Base-by-base conservation (phyloP, 805 yeast genomes). In the Candida nanaspora region DNA sequence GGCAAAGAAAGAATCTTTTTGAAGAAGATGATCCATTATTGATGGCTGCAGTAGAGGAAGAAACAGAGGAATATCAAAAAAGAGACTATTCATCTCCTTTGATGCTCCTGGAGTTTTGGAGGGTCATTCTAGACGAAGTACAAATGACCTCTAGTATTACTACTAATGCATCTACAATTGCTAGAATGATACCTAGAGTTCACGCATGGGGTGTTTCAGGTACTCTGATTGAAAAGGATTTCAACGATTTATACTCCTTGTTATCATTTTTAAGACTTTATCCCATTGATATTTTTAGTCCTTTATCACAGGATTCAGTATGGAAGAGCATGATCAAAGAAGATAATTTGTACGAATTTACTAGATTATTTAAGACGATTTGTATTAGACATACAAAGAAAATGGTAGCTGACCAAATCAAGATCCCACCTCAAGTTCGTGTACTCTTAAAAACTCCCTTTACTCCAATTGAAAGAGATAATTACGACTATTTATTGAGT, bases 191-290 rank as follows among this genome's bases (percentile, higher is more conserved):
- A 21, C 91, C 96, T 4, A 69, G 96, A 39, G 74, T 78, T 35
- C 97, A 93, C 62, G 79, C 96, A 0, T 93, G 98, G 98, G 97
- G 95, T 14, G 96, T 89, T 0, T 86, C 96, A 1, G 98, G 98
- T 6, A 93, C 98, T 0, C 95, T 97, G 0, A 82, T 88, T 14
- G 78, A 80, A 47, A 74, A 74, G 46, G 70, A 76, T 31, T 61
- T 84, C 33, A 57, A 68, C 26, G 96, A 91, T 58, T 66, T 89
- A 37, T 77, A 74, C 34, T 82, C 95, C 0, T 69, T 87, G 5
- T 55, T 89, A 27, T 71, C 76, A 13, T 91, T 86, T 52, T 58
- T 88, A 44, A 68, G 80, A 46, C 56, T 78, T 14, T 64, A 68
- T 29, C 98, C 98, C 0, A 84, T 86, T 47, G 66, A 66, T 39